These are phyloP conservation scores for Melampsora americana DNA, from an alignment of 1,284 basidiomycete genomes.

Conservation along the genomic window DNA sequence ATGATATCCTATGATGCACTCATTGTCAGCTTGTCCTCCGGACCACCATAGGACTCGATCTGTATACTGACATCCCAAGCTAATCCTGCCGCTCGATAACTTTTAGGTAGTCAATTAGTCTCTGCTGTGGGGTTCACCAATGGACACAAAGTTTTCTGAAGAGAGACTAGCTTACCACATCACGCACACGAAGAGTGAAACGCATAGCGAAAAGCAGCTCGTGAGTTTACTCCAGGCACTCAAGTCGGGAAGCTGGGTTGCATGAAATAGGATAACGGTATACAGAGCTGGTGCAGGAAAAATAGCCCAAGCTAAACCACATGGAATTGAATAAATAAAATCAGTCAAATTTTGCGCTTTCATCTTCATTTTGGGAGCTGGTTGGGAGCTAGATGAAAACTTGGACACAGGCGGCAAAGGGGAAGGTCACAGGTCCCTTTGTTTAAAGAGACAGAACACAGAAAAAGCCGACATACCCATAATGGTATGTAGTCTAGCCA, in stretches of 20 bases:
- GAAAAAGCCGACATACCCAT: slow-evolving; percentile 29
- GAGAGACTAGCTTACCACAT: slow-evolving; percentile 28
- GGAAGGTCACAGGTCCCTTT: background rate
- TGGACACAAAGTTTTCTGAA: background rate
- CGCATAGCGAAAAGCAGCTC: slow-evolving; percentile 15
- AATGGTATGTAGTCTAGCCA: slow-evolving; percentile 34
- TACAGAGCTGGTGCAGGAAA: slow-evolving; percentile 41
- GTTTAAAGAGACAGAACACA: background rate
- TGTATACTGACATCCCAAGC: slow-evolving; percentile 39
- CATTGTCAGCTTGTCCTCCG: background rate
- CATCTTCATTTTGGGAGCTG: background rate
- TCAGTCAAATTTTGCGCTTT: background rate
- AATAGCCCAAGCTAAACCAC: slow-evolving; percentile 32
- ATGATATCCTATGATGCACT: slow-evolving; percentile 17
- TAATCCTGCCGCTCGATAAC: slow-evolving; percentile 37
- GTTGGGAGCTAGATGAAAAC: background rate
- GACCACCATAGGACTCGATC: background rate
- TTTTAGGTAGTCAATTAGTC: background rate
- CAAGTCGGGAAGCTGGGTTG: background rate
- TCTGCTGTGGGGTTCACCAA: background rate
- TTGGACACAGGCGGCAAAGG: background rate
- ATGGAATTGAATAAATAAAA: too few species aligned
- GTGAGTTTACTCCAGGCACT: slow-evolving; percentile 21
- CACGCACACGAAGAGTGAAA: slow-evolving; percentile 26
- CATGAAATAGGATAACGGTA: slow-evolving; percentile 30